Evolutionary conservation across 345 rosid species (phyloP).

Genomic region (Mangifera indica): DNA sequence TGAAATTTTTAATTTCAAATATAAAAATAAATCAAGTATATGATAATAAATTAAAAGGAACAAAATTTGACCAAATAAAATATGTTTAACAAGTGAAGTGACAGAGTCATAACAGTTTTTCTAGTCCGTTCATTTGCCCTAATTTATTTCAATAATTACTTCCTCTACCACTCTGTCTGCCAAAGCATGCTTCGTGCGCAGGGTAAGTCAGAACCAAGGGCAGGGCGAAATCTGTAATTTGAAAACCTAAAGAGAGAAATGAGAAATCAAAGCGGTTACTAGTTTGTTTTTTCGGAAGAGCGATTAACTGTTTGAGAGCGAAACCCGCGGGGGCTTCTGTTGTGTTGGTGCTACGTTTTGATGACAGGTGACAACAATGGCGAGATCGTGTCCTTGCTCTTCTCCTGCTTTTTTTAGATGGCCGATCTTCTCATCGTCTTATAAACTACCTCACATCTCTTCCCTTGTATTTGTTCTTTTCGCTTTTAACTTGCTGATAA

Average conservation of each 20-base stretch:
- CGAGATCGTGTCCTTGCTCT: conserved; percentile 17
- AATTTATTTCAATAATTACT: background rate
- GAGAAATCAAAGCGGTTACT: conserved; percentile 4
- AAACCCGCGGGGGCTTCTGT: conserved; percentile 48
- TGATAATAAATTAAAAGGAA: no score
- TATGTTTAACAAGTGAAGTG: no score
- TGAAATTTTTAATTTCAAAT: no score
- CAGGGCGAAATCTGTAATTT: conserved; percentile 14
- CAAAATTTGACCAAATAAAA: no score
- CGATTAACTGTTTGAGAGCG: conserved; percentile 26
- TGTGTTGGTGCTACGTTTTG: conserved; percentile 50
- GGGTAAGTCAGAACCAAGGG: background rate
- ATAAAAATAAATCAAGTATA: no score
- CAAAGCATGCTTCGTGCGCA: no score
- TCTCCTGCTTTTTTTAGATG: background rate
- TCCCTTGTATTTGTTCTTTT: conserved; percentile 1
- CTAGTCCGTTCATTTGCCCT: background rate
- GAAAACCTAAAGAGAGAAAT: background rate
- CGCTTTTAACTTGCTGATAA: conserved; percentile 9
- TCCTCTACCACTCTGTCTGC: background rate
- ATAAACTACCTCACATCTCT: conserved; percentile 1
- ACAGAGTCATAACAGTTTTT: no score
- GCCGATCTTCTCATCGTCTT: background rate
- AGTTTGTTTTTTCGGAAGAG: conserved; percentile 4
- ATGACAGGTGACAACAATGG: conserved; percentile 45